These are phyloP conservation scores for Raphanus hybrid DNA, from an alignment of 441 rosid genomes.

Conservation along the genomic window DNA sequence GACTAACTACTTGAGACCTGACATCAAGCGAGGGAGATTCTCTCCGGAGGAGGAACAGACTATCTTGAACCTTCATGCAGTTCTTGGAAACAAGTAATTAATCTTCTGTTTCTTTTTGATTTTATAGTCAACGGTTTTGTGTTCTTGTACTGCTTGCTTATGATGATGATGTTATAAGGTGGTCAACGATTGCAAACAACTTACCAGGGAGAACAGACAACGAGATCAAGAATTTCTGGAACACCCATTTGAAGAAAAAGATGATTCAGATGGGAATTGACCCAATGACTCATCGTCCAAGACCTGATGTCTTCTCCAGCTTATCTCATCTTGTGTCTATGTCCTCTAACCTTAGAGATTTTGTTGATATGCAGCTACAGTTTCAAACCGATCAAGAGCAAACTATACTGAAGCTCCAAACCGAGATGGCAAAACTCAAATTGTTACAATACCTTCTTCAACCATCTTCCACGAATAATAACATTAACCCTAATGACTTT, in stretches of 20 bases:
- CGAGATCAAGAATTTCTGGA: conserved; percentile 72
- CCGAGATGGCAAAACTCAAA: conserved; percentile 64
- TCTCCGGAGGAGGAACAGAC: conserved; percentile 67
- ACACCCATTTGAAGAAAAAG: conserved; percentile 71
- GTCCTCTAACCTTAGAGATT: conserved; percentile 58
- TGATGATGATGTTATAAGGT: conserved; percentile 38
- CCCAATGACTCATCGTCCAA: conserved; percentile 65
- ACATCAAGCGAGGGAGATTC: conserved; percentile 68
- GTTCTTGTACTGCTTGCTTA: background rate
- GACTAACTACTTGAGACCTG: conserved; percentile 74
- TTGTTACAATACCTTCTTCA: conserved; percentile 69
- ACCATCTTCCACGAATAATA: conserved; percentile 45
- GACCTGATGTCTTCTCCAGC: conserved; percentile 48
- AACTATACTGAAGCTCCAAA: conserved; percentile 47
- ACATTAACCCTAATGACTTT: conserved; percentile 44
- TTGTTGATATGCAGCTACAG: conserved; percentile 53
- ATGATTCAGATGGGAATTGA: conserved; percentile 67
- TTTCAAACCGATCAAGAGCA: conserved; percentile 50
- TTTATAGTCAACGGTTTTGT: conserved; percentile 31
- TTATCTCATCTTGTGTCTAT: conserved; percentile 53
- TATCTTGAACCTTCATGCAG: conserved; percentile 65
- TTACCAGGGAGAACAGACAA: conserved; percentile 71
- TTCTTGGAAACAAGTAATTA: conserved; percentile 78
- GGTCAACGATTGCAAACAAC: conserved; percentile 69
- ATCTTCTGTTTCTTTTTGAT: conserved; percentile 15